Evolutionary conservation across 306 rosid species (phyloP), one percentile per base, ranked within the genome.

Genomic region (Rubus idaeus): DNA sequence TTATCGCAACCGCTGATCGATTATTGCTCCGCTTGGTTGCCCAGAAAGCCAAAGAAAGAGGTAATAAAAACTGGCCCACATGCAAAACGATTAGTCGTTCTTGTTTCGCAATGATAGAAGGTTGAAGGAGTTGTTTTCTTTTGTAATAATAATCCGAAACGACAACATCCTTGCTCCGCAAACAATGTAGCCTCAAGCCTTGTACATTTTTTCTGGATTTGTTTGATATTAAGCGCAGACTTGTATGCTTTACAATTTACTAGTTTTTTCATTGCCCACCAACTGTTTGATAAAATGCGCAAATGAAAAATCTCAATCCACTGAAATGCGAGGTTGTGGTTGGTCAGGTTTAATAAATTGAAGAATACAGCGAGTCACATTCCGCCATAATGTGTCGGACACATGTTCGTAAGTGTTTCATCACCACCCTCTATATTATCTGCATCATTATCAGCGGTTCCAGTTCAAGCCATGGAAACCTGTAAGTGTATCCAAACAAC

Each of bases 381-480:
- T 72, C 55, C 30, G 47, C 63, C 52, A 66, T 70, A 53, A 68
- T 86, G 84, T 60, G 61, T 72, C 76, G 13, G 45, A 75, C 56
- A 53, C 23, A 16, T 45, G 26, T 42, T 60, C 62, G 16, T 49
- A 83, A 69, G 68, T 46, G 76, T 88, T 56, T 85, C 45, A 55
- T 80, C 40, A 61, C 78, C 21, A 61, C 80, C 46, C 66, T 85
- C 45, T 82, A 7, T 83, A 50, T 86, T 68, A 79, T 88, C 71
- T 39, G 62, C 75, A 8, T 84, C 62, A 6, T 84, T 13, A 60
- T 84, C 57, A 67, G 44, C 71, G 66, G 80, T 39, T 87, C 88
- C 58, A 80, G 75, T 73, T 84, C 83, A 73, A 80, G 90, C 85
- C 56, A 75, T 23, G 88, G 82, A 69, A 84, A 81, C 64, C 17